These are phyloP conservation scores for Cordyceps farinosa DNA, from an alignment of 2,329 filamentous ascomycete genomes.

Conservation along the genomic window DNA sequence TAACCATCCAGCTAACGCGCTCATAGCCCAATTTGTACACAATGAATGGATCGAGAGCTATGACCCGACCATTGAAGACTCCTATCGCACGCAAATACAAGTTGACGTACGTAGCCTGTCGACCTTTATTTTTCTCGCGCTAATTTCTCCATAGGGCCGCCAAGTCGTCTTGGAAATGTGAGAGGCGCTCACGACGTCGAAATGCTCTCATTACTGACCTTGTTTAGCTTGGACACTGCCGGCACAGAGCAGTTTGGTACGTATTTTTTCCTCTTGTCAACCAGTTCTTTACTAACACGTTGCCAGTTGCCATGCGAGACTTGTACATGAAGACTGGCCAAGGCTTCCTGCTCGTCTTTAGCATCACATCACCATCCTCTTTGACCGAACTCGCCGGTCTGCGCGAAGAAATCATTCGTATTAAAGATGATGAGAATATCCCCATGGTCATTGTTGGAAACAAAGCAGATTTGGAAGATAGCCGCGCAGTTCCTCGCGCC, in stretches of 20 bases:
- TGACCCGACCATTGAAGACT: constrained; percentile 75
- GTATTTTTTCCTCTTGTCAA: constrained; percentile 29
- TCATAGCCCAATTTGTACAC: constrained; percentile 82
- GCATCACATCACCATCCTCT: constrained; percentile 82
- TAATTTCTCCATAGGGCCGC: constrained; percentile 56
- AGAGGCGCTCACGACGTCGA: constrained; percentile 25
- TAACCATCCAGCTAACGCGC: constrained; percentile 17
- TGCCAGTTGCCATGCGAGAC: constrained; percentile 63
- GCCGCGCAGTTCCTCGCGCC: constrained; percentile 71
- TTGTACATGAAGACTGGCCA: constrained; percentile 93
- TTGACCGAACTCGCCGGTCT: constrained; percentile 76
- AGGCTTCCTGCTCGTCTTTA: constrained; percentile 88
- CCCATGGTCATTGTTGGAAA: constrained; percentile 90
- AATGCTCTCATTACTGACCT: constrained; percentile 23
- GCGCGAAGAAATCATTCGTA: constrained; percentile 84
- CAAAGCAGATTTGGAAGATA: constrained; percentile 86
- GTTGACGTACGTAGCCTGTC: constrained; percentile 67
- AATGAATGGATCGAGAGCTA: constrained; percentile 92
- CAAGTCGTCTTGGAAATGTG: constrained; percentile 89
- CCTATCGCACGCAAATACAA: constrained; percentile 69
- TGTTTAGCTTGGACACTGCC: constrained; percentile 72
- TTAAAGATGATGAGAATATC: constrained; percentile 82
- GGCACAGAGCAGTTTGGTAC: constrained; percentile 91
- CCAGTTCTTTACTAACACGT: constrained; percentile 22
- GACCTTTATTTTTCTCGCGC: background rate